Evolutionary conservation across 1,284 basidiomycete species (phyloP).

Genomic region (Trametes hirsuta): DNA sequence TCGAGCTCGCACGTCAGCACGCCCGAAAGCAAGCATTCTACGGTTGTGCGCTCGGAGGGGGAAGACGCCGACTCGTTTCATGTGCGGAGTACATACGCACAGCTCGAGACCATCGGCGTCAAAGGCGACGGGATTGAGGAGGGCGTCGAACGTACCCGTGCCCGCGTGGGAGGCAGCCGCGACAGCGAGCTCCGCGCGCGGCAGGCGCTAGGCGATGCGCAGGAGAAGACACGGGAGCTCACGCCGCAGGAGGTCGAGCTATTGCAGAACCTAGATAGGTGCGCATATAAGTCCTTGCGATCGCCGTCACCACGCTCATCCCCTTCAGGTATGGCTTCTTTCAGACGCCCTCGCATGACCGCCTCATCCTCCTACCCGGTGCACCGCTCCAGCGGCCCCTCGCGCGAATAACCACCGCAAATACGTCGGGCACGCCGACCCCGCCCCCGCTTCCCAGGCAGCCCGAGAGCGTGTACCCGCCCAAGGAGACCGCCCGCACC

Average conservation of each 20-base stretch:
- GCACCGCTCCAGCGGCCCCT: constrained; percentile 67
- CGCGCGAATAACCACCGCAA: constrained; percentile 46
- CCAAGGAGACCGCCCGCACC: constrained; percentile 74
- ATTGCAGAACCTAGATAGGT: constrained; percentile 82
- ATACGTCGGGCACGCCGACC: constrained; percentile 40
- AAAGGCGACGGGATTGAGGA: constrained; percentile 92
- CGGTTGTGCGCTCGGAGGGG: constrained; percentile 64
- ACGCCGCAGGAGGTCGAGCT: constrained; percentile 66
- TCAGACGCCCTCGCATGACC: constrained; percentile 73
- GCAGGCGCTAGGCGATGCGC: constrained; percentile 55
- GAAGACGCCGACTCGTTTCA: constrained; percentile 88
- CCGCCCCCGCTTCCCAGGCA: constrained; percentile 40
- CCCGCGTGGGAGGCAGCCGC: constrained; percentile 67
- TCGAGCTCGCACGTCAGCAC: constrained; percentile 40
- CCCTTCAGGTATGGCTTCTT: constrained; percentile 83
- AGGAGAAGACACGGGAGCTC: constrained; percentile 63
- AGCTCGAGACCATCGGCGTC: constrained; percentile 83
- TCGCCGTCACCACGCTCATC: constrained; percentile 9
- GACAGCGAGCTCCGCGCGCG: constrained; percentile 60
- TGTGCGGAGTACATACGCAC: constrained; percentile 87
- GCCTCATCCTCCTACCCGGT: constrained; percentile 69
- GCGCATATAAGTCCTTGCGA: constrained; percentile 20
- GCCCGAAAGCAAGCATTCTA: constrained; percentile 56
- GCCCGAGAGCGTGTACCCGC: constrained; percentile 46
- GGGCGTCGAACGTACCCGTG: constrained; percentile 90